phyloP scores from a whole-genome alignment of 495 filamentous ascomycete genomes.

The Neurospora sp. region DNA sequence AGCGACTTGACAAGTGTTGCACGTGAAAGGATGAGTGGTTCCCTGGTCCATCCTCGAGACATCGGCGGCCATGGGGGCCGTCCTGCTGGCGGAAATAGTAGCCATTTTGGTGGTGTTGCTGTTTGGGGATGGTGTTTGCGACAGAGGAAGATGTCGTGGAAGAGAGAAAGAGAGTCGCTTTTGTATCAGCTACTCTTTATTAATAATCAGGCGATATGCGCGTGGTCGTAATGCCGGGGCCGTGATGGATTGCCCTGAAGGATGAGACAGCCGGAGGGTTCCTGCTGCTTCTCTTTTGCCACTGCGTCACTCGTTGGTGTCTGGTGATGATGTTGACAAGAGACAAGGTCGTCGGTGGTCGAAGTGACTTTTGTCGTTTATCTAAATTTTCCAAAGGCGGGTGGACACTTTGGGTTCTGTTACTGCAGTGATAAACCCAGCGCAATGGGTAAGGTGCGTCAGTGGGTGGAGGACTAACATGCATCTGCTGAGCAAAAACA shows the following conservation, averaged over 20 bases:
- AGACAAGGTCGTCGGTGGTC: not conserved
- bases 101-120: conserved; percentile 35
- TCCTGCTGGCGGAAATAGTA: conserved; percentile 37
- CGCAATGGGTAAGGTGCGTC: not conserved
- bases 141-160: not conserved
- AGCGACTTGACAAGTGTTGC: conserved; percentile 95
- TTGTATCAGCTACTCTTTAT: not conserved
- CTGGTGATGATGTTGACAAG: not conserved
- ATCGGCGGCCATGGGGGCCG: conserved; percentile 20
- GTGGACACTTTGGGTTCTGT: not conserved
- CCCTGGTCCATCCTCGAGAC: conserved; percentile 24
- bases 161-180: not conserved
- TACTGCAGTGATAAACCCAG: not conserved
- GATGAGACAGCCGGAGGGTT: not conserved
- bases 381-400: not conserved
- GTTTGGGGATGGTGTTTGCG: not conserved
- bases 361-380: not conserved
- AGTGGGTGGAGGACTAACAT: not conserved
- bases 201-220: not conserved
- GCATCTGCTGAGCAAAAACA: not conserved
- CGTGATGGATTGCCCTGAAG: not conserved
- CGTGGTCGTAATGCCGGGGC: not conserved
- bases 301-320: not conserved
- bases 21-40: conserved; percentile 79
- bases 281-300: conserved; percentile 4